Evolutionary conservation across 2,329 filamentous ascomycete genomes (phyloP), one percentile per base, ranked within the genome.

Genomic region (Helotiales sp.): DNA sequence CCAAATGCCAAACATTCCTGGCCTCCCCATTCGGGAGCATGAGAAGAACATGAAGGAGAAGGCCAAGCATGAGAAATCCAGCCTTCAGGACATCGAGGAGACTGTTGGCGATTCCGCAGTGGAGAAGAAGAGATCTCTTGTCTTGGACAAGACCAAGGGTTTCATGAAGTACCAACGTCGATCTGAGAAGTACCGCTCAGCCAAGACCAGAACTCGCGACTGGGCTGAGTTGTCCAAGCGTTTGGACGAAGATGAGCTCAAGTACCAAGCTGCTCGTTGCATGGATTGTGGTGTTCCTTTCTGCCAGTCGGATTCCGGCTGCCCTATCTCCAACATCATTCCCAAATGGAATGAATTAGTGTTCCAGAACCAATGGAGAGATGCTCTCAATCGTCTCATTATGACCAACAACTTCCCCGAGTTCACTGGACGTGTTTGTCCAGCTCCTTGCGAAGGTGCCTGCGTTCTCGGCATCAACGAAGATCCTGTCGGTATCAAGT

Each of bases 331-430:
- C 73, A 98, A 98, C 82, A 96, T 98, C 77, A 98, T 98, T 75
- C 95, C 95, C 65, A 97, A 97, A 75, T 97, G 93, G 93, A 97
- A 96, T 65, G 93, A 97, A 69, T 71, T 97, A 8, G 87, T 96
- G 0, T 89, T 89, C 77, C 83, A 55, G 66, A 86, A 87, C 57
- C 90, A 96, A 70, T 98, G 95, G 95, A 87, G 89, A 73, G 94
- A 97, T 80, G 95, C 95, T 26, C 88, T 97, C 3, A 95, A 97
- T 81, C 88, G 93, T 67, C 86, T 98, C 11, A 84, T 97, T 63
- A 95, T 96, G 91, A 97, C 95, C 72, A 97, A 98, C 84, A 97
- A 97, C 82, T 97, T 98, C 86, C 95, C 95, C 3, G 95, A 98
- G 78, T 97, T 97, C 80, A 98, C 95, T 74, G 95, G 95, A 65